These are phyloP conservation scores for Scolecobasidium constrictum DNA, from an alignment of 2,329 filamentous ascomycete species.

Conservation along the genomic window DNA sequence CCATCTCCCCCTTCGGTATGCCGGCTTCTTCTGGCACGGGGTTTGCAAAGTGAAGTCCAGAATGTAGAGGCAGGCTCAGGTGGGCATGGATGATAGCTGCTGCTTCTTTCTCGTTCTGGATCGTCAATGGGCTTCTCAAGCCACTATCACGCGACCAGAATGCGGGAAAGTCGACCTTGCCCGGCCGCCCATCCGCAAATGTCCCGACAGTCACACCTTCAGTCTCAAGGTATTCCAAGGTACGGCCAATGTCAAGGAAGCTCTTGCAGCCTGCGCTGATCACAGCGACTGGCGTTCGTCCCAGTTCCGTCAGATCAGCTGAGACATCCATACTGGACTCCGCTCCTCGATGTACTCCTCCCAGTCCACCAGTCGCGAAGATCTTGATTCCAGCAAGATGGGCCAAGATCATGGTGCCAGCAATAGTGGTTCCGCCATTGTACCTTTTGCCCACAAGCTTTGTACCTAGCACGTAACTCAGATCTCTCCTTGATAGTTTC, in stretches of 20 bases:
- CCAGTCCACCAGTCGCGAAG: constrained; percentile 89
- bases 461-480: constrained; percentile 73
- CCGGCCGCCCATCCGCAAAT: constrained; percentile 70
- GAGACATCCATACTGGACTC: constrained; percentile 86
- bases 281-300: constrained; percentile 78
- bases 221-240: constrained; percentile 68
- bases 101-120: constrained; percentile 68
- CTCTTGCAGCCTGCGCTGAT: constrained; percentile 89
- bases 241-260: constrained; percentile 84
- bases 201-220: constrained; percentile 75
- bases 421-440: constrained; percentile 86
- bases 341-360: constrained; percentile 84
- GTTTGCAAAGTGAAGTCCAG: constrained; percentile 80
- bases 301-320: constrained; percentile 88
- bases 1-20: constrained; percentile 48
- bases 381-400: constrained; percentile 78
- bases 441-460: constrained; percentile 55
- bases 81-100: constrained; percentile 83
- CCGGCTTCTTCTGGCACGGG: constrained; percentile 63
- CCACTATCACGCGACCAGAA: constrained; percentile 91
- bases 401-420: constrained; percentile 85
- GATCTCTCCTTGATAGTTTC: constrained; percentile 80
- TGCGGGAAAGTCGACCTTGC: constrained; percentile 72
- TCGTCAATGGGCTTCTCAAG: constrained; percentile 62
- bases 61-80: constrained; percentile 57